Base-by-base conservation (phyloP, 345 rosid genomes). In the Moricandia arvensis region DNA sequence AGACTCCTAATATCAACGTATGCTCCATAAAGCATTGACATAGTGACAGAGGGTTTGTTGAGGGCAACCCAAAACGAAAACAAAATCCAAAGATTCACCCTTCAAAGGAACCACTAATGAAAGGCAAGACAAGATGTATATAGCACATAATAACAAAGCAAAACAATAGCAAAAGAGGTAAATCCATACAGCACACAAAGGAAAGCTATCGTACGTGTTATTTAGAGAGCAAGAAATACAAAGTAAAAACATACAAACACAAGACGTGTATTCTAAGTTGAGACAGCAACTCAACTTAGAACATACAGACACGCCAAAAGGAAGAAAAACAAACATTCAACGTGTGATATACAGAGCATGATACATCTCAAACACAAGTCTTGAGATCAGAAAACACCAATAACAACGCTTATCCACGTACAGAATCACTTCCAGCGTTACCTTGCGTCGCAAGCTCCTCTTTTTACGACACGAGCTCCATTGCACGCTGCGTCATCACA, bases 361-460 rank as follows among this genome's bases (percentile, higher is more conserved):
- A 49, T 15, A 49, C 55, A 49, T 49, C 55, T 49, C 24, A 49
- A 49, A 49, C 57, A 49, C 57, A 7, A 16, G 57, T 49, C 57
- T 49, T 49, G 24, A 49, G 24, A 49, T 49, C 11, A 49, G 57
- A 49, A 49, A 29, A 16, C 57, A 49, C 24, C 57, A 49, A 16
- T 49, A 49, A 7, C 57, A 15, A 49, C 7, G 57, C 24, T 49
- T 49, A n/a, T n/a, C 53, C 53, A 43, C 51, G 51, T 13, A 43
- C 51, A 43, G 16, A 43, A 43, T 13, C 51, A 43, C 51, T 43
- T 47, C 17, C 7, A 16, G 57, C 57, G 24, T 16, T 49, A 49
- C 89, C 93, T 21, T 11, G 87, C 77, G 59, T 86, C 92, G 62
- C 97, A 94, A 78, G 82, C 87, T 43, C 97, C 97, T 55, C 55